Conservation (phyloP, 257 asterid species). For the Ballota nigra region DNA sequence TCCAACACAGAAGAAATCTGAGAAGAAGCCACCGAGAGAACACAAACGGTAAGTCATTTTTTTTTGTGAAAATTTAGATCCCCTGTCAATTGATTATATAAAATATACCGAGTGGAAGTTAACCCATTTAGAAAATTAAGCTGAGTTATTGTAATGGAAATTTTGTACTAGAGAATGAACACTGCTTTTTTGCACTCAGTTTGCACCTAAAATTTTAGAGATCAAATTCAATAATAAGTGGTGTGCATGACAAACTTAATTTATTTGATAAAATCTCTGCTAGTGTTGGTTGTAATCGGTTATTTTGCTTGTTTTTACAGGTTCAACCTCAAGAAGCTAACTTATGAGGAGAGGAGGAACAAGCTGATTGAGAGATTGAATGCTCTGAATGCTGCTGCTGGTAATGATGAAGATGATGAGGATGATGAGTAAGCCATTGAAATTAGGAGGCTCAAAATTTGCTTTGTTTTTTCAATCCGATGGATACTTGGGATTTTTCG, state of each 20-base stretch:
- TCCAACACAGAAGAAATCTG: conserved; percentile 50
- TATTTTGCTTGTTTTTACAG: conserved; percentile 22
- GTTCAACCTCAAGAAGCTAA: conserved; percentile 50
- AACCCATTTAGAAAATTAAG: not conserved
- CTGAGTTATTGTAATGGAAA: not conserved
- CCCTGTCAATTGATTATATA: not conserved
- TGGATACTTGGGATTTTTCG: not conserved
- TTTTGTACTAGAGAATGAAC: not conserved
- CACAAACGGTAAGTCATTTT: conserved; percentile 54
- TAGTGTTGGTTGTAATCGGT: not conserved
- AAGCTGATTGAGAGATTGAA: conserved; percentile 50
- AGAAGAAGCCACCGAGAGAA: conserved; percentile 52
- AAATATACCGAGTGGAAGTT: not conserved
- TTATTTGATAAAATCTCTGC: not conserved
- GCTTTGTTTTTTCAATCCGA: not conserved
- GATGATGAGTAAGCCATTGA: conserved; percentile 36
- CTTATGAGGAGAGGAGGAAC: conserved; percentile 53
- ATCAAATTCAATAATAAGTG: not conserved
- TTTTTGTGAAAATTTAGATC: not conserved
- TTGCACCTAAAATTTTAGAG: too few relatives aligned
- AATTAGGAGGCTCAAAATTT: not conserved
- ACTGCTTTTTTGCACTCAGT: too few relatives aligned
- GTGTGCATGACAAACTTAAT: not conserved
- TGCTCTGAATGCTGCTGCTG: conserved; percentile 51
- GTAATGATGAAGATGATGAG: conserved; percentile 37